Evolutionary conservation across 2,329 filamentous ascomycete species (phyloP).

Genomic region (Exserohilum rostratum): DNA sequence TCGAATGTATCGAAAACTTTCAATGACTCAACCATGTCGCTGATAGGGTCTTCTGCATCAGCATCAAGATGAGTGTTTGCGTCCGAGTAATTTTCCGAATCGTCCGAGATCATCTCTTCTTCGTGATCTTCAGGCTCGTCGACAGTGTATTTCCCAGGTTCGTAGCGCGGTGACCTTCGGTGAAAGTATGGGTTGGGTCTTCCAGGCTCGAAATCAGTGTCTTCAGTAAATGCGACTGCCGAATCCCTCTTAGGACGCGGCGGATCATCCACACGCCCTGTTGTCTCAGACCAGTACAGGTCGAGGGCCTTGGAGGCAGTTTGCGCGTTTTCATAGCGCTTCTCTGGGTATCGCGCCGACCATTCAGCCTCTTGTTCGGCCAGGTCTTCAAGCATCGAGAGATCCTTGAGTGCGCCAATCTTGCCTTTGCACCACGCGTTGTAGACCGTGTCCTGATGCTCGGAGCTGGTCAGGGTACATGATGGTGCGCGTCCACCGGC

Average conservation of each 20-base stretch:
- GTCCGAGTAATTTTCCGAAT: conserved; percentile 28
- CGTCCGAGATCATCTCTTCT: conserved; percentile 23
- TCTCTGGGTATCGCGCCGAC: conserved; percentile 19
- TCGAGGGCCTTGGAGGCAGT: conserved; percentile 34
- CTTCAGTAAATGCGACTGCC: conserved; percentile 25
- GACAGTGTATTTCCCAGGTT: conserved; percentile 33
- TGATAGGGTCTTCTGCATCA: neutral
- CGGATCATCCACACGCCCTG: conserved; percentile 7
- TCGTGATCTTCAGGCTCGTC: conserved; percentile 8
- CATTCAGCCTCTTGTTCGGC: conserved; percentile 28
- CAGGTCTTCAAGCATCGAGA: conserved; percentile 28
- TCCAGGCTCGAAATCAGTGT: conserved; percentile 29
- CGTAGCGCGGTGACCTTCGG: conserved; percentile 36
- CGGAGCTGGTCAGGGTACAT: conserved; percentile 25
- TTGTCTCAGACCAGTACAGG: conserved; percentile 32
- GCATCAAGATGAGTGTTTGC: conserved; percentile 6
- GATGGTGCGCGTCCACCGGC: conserved; percentile 30
- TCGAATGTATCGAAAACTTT: conserved; percentile 7
- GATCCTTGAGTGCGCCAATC: conserved; percentile 25
- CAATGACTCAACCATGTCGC: neutral
- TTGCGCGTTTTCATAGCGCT: conserved; percentile 18
- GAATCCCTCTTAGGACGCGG: conserved; percentile 10
- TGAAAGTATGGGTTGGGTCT: conserved; percentile 34
- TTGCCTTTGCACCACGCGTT: conserved; percentile 35
- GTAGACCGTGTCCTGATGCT: conserved; percentile 30